Base-by-base conservation (phyloP, 1,139 yeast species). In the Debaryomyces fabryi region DNA sequence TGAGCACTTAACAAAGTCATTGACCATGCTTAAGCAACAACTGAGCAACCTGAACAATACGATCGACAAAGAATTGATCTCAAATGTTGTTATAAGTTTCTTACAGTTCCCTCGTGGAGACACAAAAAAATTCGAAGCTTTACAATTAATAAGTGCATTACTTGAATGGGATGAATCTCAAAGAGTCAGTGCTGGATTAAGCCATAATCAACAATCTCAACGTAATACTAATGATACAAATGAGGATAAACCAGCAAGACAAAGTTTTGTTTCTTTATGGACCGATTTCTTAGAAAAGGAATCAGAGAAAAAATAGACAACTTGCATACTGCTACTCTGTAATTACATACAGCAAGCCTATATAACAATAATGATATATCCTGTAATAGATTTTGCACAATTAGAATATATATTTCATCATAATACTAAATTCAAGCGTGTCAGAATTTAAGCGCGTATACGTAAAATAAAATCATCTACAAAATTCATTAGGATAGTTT, bases 1-100 rank as follows among this genome's bases (percentile, higher is more conserved):
- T 64, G 99, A 93, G 62, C 99, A 93, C 69, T 71, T 93, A 50
- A 91, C 96, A 15, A 92, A 93, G 62, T 96, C 98, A 1, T 70
- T 95, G 50, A 83, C 91, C 15, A 72, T 75, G 77, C 73, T 92
- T 66, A 83, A 93, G 50, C 91, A 91, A 60, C 84, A 85, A 57
- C 80, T 87, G 46, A 67, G 68, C 38, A 84, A 83, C 49, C 82
- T 88, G 5, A 66, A 71, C 41, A 91, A 87, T 49, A 78, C 86
- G 6, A 90, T 92, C 1, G 98, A 92, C 63, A 86, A 88, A 61
- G 96, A 91, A 64, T 78, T 93, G 50, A 83, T 95, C 4, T 86
- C 97, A 2, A 93, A 93, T 63, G 76, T 95, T 49, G 71, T 93
- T 45, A 80, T 95, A 21, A 89, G 96, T 44, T 93, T 92, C 68